A percentile compares a stretch with the other conserved stretches of the same genome.
These are phyloP conservation scores for Rhodotorula babjevae DNA, from an alignment of 768 basidiomycete genomes.

Conservation along the genomic window DNA sequence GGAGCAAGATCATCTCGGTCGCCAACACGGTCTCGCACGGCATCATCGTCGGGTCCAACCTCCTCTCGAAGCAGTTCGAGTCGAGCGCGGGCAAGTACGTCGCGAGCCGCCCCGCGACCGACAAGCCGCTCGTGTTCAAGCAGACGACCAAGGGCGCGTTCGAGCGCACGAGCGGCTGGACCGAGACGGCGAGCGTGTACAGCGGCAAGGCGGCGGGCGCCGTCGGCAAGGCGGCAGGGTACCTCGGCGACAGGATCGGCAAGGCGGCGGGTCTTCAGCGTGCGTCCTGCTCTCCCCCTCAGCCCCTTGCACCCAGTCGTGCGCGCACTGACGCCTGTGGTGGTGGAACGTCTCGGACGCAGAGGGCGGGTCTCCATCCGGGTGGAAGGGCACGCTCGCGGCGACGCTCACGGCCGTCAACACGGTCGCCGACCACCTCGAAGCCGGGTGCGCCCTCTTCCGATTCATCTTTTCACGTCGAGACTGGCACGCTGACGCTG, in stretches of 20 bases:
- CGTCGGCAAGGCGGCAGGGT: constrained; percentile 8
- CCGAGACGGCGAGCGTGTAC: constrained; percentile 11
- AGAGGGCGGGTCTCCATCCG: constrained; percentile 11
- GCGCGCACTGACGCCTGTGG: no score
- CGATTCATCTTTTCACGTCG: background rate
- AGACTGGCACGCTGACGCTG: background rate
- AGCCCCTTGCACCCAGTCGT: no score
- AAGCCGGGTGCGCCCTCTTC: constrained; percentile 40
- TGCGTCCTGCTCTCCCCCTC: background rate
- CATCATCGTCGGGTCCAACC: constrained; percentile 21
- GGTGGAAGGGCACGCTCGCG: constrained; percentile 13
- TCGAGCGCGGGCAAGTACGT: constrained; percentile 13
- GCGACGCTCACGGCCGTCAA: constrained; percentile 23
- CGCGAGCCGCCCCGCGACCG: constrained; percentile 9
- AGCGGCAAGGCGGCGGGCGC: constrained; percentile 17
- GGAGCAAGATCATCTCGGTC: constrained; percentile 9
- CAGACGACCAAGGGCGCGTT: background rate
- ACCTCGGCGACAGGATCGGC: constrained; percentile 24
- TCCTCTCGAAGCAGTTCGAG: constrained; percentile 6
- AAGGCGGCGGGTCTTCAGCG: constrained; percentile 20
- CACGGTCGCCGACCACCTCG: constrained; percentile 31
- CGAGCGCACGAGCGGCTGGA: background rate
- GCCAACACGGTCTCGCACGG: constrained; percentile 24
- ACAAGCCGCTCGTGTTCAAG: constrained; percentile 23
- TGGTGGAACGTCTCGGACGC: background rate